These are phyloP conservation scores for Trichoderma koningiopsis DNA, from an alignment of 2,329 filamentous ascomycete genomes.

Conservation along the genomic window DNA sequence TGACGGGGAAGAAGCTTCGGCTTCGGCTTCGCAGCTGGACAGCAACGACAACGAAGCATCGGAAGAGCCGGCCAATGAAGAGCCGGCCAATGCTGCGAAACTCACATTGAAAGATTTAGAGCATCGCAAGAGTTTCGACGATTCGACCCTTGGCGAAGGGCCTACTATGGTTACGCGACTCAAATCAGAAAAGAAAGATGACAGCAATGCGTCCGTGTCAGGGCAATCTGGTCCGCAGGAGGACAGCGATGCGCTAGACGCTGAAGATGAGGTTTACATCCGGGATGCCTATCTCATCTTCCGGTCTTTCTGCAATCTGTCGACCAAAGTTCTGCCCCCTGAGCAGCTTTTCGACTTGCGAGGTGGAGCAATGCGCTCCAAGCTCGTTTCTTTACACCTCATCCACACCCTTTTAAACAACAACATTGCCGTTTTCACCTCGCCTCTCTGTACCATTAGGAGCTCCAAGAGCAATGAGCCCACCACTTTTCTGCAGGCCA, in stretches of 20 bases:
- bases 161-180: conserved; percentile 68
- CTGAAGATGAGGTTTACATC: conserved; percentile 93
- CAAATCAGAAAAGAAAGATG: conserved; percentile 48
- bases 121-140: conserved; percentile 68
- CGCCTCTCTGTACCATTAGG: conserved; percentile 86
- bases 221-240: conserved; percentile 60
- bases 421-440: conserved; percentile 87
- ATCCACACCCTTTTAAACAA: conserved; percentile 96
- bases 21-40: conserved; percentile 38
- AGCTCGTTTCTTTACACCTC: conserved; percentile 90
- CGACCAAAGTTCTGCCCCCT: conserved; percentile 84
- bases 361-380: conserved; percentile 95
- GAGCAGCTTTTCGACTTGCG: conserved; percentile 93
- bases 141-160: conserved; percentile 66
- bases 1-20: conserved; percentile 39
- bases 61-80: conserved; percentile 40
- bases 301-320: conserved; percentile 95
- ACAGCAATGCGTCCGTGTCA: conserved; percentile 49
- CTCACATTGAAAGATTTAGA: conserved; percentile 69
- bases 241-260: conserved; percentile 61
- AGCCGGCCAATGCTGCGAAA: conserved; percentile 50
- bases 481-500: conserved; percentile 88
- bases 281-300: conserved; percentile 97
- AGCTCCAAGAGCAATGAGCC: conserved; percentile 86
- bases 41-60: conserved; percentile 33